These are phyloP conservation scores for Fallopia convolvulus DNA, from an alignment of 148 eudicot genomes.

Conservation along the genomic window DNA sequence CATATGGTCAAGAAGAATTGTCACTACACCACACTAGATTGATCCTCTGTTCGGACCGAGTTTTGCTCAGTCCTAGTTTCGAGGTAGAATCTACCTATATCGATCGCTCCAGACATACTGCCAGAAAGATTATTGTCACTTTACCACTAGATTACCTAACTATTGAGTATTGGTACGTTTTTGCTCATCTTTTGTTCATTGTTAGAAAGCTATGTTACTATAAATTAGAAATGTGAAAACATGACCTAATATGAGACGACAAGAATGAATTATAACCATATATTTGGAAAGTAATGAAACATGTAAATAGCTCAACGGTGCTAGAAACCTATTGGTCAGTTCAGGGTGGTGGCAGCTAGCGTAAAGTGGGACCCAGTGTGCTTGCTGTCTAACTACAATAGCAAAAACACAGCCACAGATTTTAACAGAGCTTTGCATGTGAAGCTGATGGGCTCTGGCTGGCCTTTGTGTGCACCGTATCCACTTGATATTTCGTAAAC, in stretches of 20 bases:
- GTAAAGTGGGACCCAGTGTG: background rate
- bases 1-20: no score
- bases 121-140: no score
- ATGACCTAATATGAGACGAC: background rate
- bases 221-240: no score
- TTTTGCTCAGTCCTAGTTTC: no score
- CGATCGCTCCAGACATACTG: no score
- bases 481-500: background rate
- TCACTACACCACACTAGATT: no score
- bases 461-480: background rate
- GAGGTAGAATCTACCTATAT: no score
- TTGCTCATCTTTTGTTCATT: background rate
- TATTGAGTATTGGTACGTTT: background rate
- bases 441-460: background rate
- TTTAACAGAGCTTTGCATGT: constrained; percentile 4
- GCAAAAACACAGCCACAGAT: background rate
- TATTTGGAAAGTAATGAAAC: background rate
- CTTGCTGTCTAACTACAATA: background rate
- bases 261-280: background rate
- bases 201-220: no score
- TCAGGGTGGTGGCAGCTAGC: background rate
- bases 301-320: background rate
- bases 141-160: no score
- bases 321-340: background rate
- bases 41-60: no score